phyloP scores from a whole-genome alignment of 2,329 filamentous ascomycete species.

The Arthrobotrys conoides region DNA sequence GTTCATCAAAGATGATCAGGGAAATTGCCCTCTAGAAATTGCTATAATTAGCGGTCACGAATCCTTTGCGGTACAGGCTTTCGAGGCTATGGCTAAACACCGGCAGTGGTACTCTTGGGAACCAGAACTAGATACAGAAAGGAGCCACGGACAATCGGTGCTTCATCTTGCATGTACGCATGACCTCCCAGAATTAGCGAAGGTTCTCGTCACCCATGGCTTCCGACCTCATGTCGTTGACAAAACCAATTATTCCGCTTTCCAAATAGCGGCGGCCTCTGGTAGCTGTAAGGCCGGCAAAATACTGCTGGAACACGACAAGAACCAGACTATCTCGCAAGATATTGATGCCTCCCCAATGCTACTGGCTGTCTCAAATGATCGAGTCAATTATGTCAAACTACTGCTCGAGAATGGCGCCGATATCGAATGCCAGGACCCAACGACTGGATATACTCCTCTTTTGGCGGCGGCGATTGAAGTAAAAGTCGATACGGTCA shows the following conservation, averaged over 20 bases:
- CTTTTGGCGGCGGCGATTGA: conserved; percentile 1
- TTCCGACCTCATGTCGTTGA: neutral
- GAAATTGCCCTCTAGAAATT: conserved; percentile 17
- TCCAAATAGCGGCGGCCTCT: neutral
- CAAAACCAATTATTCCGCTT: neutral
- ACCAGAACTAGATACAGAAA: neutral
- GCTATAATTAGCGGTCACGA: conserved; percentile 16
- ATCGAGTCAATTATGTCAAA: conserved; percentile 19
- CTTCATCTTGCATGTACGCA: neutral
- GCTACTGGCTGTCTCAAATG: conserved; percentile 12
- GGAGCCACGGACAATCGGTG: neutral
- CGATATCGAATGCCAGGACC: conserved; percentile 5
- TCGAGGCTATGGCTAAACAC: conserved; percentile 16
- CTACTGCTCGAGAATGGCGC: conserved; percentile 26
- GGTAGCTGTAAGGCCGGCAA: neutral
- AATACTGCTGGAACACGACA: neutral
- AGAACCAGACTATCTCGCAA: neutral
- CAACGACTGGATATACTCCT: neutral
- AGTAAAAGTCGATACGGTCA: neutral
- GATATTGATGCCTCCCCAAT: neutral
- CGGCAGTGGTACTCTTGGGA: neutral
- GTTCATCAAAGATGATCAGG: conserved; percentile 15
- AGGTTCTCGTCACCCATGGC: neutral
- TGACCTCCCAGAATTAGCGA: neutral
- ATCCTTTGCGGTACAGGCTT: conserved; percentile 18